Percentiles rank a stretch among this genome's conserved stretches.
Conservation (phyloP, 768 basidiomycete genomes). For the Mycena haematopus region DNA sequence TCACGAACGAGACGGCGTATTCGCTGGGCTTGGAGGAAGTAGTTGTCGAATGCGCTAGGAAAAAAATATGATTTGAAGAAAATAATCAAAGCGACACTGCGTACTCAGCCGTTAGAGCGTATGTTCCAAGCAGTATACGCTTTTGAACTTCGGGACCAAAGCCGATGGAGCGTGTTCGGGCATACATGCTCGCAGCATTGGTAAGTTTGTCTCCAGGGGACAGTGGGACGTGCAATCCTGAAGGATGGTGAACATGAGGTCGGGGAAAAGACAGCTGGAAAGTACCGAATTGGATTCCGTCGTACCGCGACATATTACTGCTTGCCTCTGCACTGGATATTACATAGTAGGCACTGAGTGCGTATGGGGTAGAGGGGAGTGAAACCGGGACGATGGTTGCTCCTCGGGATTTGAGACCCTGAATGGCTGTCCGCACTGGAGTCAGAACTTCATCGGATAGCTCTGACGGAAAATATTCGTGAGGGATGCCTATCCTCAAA, state of each 20-base stretch:
- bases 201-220: constrained; percentile 48
- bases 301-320: constrained; percentile 89
- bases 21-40: constrained; percentile 91
- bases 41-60: constrained; percentile 92
- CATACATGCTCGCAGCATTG: constrained; percentile 65
- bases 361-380: constrained; percentile 69
- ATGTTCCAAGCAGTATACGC: constrained; percentile 88
- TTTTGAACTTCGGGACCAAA: constrained; percentile 89
- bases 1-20: constrained; percentile 72
- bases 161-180: constrained; percentile 66
- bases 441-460: constrained; percentile 53
- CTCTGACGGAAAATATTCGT: constrained; percentile 85
- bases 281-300: constrained; percentile 84
- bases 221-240: constrained; percentile 60
- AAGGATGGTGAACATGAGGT: not conserved
- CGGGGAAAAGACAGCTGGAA: not conserved
- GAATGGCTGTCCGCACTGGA: constrained; percentile 54
- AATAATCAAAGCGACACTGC: constrained; percentile 34
- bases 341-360: constrained; percentile 95
- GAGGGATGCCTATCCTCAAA: constrained; percentile 76
- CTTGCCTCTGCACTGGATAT: constrained; percentile 93
- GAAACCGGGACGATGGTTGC: constrained; percentile 76
- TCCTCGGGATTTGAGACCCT: constrained; percentile 52
- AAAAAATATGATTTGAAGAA: not conserved
- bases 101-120: constrained; percentile 91